Base-by-base conservation (phyloP, 1,139 yeast genomes). In the Suhomyces anneliseae region DNA sequence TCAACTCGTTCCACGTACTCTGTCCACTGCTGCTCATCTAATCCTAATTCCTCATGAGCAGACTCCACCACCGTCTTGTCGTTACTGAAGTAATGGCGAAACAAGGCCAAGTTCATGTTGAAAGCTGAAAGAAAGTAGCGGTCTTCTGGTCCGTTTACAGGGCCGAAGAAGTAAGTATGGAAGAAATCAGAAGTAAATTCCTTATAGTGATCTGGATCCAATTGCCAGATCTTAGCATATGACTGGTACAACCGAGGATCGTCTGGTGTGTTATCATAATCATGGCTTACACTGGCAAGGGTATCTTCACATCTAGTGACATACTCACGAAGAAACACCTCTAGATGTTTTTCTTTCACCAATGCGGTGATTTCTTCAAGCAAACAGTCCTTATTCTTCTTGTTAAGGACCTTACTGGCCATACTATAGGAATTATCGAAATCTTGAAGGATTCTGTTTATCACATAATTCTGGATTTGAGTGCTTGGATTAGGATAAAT, bases 291-390 rank as follows among this genome's bases (percentile, higher is more conserved):
- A 7, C n/a, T 9, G 4, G 32, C 34, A 8, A 38, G 11, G 3
- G 34, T 29, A n/a, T 35, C 19, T 2, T n/a, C 39, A 34, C 48
- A 47, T 29, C 34, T 38, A 44, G 55, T 59, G 37, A 50, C 49
- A 38, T 59, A 53, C 6, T 52, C 39, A 38, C 58, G 62, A 29
- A 60, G 48, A 41, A 57, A 58, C 24, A 54, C 37, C 34, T 57
- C 59, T 39, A 54, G 57, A 40, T 48, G 61, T 39, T 59, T 60
- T 38, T 60, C 63, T 24, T 54, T 47, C 39, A 62, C 58, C 31
- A 56, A 41, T 26, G 52, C 53, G 10, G 52, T 51, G 5, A 62
- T 52, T n/a, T 50, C 53, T 10, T 50, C 55, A n/a, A 50, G 43
- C 11, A 60, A 38, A 10, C 37, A 27, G 36, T 27, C 26, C 4